Base-by-base conservation (phyloP, 1,284 basidiomycete genomes). In the Cutaneotrichosporon daszewskae region DNA sequence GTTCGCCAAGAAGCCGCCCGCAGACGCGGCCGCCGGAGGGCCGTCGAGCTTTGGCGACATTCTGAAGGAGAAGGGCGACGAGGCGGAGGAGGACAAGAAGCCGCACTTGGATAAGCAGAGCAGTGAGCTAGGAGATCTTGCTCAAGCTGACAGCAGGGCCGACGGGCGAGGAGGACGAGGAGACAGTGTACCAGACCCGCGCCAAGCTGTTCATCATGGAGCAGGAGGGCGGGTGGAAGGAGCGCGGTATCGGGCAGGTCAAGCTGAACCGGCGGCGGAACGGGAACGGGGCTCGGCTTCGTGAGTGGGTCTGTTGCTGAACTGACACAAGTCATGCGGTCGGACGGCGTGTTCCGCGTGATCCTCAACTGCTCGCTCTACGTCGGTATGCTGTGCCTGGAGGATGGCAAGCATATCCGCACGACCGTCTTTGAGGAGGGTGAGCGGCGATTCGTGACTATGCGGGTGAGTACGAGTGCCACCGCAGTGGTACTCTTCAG, bases 91-190 rank as follows among this genome's bases (percentile, higher is more conserved):
- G 54, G 68, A 76, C 43, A 58, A 62, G 20, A 68, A 68, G 53
- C 40, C 66, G 3, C 57, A 62, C 20, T 58, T 82, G 58, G 79
- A 77, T 13, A 81, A 83, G 62, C 83, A 86, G 71, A 82, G 86
- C 66, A 78, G 86, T 83, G 49, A 57, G 79, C 13, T 70, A 22
- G 16, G 18, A 17, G 11, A n/a, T 16, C 13, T 33, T 10, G 11
- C n/a, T 13, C 18, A 16, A 38, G 25, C 25, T 45, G 43, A 47
- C 37, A 54, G 19, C 57, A 92, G 90, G 87, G 24, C 73, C 78
- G 32, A 96, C 91, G 0, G 91, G 91, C 10, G 91, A 96, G 68
- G 91, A 96, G 66, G 85, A 88, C 18, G 91, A 96, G 65, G 79
- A 84, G 47, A 90, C 85, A 1, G 72, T 89, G 32, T 82, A 84